Evolutionary conservation across 805 yeast species (phyloP).

Genomic region (Suhomyces vadensis): DNA sequence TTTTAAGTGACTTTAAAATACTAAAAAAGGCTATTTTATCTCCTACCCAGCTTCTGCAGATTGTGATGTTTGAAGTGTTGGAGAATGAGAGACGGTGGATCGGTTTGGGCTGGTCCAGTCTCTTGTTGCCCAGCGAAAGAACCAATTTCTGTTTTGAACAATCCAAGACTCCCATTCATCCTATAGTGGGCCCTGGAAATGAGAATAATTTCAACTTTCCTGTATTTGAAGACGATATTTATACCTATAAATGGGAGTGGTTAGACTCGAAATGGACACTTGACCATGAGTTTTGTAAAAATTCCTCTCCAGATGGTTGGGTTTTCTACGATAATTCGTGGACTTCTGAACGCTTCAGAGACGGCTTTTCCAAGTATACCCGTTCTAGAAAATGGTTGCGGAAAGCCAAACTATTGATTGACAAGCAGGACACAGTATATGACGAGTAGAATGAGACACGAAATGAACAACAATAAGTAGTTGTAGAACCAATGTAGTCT

Average conservation of each 20-base stretch:
- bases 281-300: conserved; percentile 42
- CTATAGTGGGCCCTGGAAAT: conserved; percentile 11
- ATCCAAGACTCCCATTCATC: conserved; percentile 29
- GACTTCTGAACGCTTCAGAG: conserved; percentile 41
- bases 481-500: no score
- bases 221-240: conserved; percentile 34
- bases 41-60: conserved; percentile 46
- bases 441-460: conserved; percentile 7
- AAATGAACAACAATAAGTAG: not conserved
- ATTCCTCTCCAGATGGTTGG: conserved; percentile 51
- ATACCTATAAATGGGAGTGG: conserved; percentile 57
- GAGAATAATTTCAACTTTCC: conserved; percentile 49
- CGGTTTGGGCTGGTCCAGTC: conserved; percentile 59
- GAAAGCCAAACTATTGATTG: conserved; percentile 38
- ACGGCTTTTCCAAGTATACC: conserved; percentile 52
- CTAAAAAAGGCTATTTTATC: conserved; percentile 38
- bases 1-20: conserved; percentile 39
- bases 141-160: conserved; percentile 47
- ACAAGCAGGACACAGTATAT: conserved; percentile 17
- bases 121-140: conserved; percentile 54
- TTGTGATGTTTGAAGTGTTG: conserved; percentile 49
- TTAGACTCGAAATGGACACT: conserved; percentile 52
- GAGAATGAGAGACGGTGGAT: conserved; percentile 65
- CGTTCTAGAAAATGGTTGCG: conserved; percentile 54
- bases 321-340: conserved; percentile 53